phyloP scores from a whole-genome alignment of 495 filamentous ascomycete genomes.

The Aspergillus nidulans region DNA sequence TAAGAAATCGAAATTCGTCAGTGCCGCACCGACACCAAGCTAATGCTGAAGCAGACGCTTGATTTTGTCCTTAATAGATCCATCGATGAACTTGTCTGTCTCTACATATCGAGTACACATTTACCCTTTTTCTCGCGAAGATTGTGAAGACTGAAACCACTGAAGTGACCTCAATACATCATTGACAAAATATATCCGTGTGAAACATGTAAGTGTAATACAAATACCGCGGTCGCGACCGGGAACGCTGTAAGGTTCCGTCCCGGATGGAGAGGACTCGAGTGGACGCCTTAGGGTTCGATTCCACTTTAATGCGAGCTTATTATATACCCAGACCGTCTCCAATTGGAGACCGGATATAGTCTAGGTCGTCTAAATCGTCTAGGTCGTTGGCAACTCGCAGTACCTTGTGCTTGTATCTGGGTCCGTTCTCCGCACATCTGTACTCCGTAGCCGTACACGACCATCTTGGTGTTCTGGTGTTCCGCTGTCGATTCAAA shows the following conservation, averaged over 20 bases:
- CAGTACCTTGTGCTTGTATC: background rate
- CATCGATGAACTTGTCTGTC: background rate
- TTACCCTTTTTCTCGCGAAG: no score
- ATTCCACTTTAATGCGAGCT: conserved; percentile 2
- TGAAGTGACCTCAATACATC: no score
- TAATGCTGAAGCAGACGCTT: background rate
- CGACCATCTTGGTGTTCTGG: no score
- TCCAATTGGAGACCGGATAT: background rate
- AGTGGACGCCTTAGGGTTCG: background rate
- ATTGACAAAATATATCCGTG: no score
- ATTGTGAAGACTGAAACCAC: no score
- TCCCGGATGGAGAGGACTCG: background rate
- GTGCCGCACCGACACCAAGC: conserved; percentile 7
- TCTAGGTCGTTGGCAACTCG: no score
- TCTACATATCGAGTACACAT: no score
- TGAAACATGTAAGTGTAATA: background rate
- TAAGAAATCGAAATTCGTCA: conserved; percentile 17
- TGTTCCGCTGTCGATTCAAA: background rate
- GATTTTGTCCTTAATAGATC: background rate
- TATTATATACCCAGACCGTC: background rate
- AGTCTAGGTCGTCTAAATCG: background rate
- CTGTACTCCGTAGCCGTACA: background rate
- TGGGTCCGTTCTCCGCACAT: background rate
- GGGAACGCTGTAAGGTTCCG: background rate
- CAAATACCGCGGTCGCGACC: background rate